Percentiles rank a stretch among this genome's conserved stretches.
These are phyloP conservation scores for Phytophthora rubi DNA, from an alignment of 352 stramenopile species.

Conservation along the genomic window DNA sequence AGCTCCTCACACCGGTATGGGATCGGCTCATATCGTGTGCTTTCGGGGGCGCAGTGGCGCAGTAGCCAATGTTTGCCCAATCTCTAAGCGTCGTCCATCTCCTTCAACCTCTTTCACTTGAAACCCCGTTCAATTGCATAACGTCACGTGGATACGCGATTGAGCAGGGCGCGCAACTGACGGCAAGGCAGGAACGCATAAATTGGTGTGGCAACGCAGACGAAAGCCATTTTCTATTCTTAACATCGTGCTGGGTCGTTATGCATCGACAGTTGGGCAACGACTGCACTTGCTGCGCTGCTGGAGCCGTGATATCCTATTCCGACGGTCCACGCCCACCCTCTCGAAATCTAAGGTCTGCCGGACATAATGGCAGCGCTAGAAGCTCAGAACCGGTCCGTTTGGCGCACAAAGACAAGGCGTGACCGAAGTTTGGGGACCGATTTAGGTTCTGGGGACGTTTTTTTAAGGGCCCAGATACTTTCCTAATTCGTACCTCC, in stretches of 20 bases:
- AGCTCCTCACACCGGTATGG: conserved; percentile 15
- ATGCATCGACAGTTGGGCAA: neutral
- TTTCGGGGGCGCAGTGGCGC: neutral
- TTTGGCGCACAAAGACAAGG: conserved; percentile 2
- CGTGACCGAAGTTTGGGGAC: conserved; percentile 19
- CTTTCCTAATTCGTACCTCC: conserved; percentile 9
- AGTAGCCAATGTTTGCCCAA: conserved; percentile 32
- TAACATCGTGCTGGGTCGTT: neutral
- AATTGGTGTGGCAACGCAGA: neutral
- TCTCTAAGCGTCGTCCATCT: conserved; percentile 21
- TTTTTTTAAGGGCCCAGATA: conserved; percentile 21
- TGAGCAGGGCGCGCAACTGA: neutral
- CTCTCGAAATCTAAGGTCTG: conserved; percentile 6
- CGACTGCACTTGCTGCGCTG: neutral
- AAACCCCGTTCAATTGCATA: neutral
- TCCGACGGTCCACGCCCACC: conserved; percentile 34
- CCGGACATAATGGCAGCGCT: neutral
- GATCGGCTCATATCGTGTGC: neutral
- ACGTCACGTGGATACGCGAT: neutral
- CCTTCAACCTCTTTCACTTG: conserved; percentile 13
- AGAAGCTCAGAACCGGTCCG: conserved; percentile 2
- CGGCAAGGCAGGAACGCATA: neutral
- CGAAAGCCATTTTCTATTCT: neutral
- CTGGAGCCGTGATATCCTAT: conserved; percentile 7
- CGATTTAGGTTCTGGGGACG: conserved; percentile 31